A percentile compares a stretch with the other conserved stretches of the same genome.
phyloP scores from a whole-genome alignment of 192 early-diverging fungal species.

The Coemansia sp. region DNA sequence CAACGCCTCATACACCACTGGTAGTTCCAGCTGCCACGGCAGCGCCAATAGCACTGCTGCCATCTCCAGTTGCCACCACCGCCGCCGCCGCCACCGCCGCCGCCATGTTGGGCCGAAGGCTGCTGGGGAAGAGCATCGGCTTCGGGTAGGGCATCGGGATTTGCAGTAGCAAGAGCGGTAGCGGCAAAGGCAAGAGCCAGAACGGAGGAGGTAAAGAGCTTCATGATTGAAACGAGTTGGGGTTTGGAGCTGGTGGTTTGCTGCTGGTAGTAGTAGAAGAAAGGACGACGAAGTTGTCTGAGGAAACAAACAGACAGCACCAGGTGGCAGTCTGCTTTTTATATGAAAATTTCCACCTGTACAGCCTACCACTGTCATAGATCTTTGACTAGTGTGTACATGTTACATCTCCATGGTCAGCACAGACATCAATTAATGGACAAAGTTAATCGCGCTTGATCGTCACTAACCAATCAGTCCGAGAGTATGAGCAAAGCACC shows the following conservation, averaged over 20 bases:
- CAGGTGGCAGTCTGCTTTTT: not conserved
- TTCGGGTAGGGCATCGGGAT: not conserved
- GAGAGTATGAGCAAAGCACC: not conserved
- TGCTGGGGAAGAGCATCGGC: not conserved
- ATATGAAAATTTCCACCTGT: not conserved
- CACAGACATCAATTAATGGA: not conserved
- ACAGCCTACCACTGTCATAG: too few species aligned
- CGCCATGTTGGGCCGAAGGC: not conserved
- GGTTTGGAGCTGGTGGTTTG: not conserved
- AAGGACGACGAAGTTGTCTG: not conserved
- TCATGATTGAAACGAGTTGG: not conserved
- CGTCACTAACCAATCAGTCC: not conserved
- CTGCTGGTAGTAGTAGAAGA: not conserved
- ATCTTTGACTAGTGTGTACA: not conserved
- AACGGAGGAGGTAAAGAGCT: not conserved
- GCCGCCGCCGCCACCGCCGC: not conserved
- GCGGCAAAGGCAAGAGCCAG: not conserved
- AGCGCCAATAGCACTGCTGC: constrained; percentile 1
- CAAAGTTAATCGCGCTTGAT: not conserved
- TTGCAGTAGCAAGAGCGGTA: not conserved
- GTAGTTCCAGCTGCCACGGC: constrained; percentile 13
- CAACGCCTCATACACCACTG: constrained; percentile 15
- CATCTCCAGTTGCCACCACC: not conserved
- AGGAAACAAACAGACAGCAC: not conserved
- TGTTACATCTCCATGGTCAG: not conserved